Evolutionary conservation across 768 basidiomycete species (phyloP), one percentile per base, ranked within the genome.

Genomic region (Phylloporus sp.): DNA sequence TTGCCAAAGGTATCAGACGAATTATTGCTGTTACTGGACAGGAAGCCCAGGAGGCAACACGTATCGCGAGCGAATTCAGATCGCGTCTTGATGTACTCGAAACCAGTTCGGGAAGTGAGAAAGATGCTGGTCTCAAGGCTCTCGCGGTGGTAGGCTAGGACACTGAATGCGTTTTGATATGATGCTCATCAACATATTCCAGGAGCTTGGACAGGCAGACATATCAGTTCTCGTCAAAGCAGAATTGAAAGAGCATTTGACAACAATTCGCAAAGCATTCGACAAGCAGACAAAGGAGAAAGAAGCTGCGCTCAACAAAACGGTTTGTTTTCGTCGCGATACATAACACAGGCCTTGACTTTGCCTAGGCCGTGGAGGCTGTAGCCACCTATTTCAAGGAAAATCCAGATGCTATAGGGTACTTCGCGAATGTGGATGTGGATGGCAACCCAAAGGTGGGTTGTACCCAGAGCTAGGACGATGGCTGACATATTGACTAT

Each of bases 1-100:
- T 98, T 61, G 97, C 97, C 7, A 98, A 98, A 74, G 97, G 97
- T 35, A 95, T 97, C 57, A 86, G 97, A 45, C 84, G 97, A 32
- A 86, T 99, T 52, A 86, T 89, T 44, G 97, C 93, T 32, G 85
- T 99, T 45, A 98, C 97, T 0, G 95, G 95, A 16, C 82, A 92
- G 56, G 94, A 98, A 67, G 97, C 97, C 0, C 80, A 87, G 29
- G 86, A 88, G 24, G 91, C 87, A 10, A 84, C 80, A 1, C 82
- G 86, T 16, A 65, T 77, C 44, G 92, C 89, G 5, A 75, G 80
- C 46, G 74, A 75, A 16, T 77, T 94, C 20, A 77, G 80, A 53
- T 72, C 76, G 4, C 78, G 79, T 54, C 78, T 97, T 36, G 80
- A 82, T 47, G 74, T 70, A 40, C 76, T 89, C 32, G 83, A 88